Base-by-base conservation (phyloP, 352 stramenopile genomes). In the Globisporangium echinulatum region DNA sequence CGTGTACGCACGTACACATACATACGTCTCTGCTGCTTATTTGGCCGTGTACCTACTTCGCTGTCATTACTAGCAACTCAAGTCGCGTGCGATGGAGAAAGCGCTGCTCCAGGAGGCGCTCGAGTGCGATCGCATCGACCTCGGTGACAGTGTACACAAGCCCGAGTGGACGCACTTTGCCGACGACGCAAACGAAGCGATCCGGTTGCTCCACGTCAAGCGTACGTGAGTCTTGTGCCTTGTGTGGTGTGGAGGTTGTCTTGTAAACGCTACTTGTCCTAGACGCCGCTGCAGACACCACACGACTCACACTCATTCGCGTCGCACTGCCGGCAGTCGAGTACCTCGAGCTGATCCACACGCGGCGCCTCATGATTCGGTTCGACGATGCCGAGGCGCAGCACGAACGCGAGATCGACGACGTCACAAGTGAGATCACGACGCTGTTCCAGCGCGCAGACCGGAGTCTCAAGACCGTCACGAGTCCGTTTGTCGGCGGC, bases 281-380 rank as follows among this genome's bases (percentile, higher is more conserved):
- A 14, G 43, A 6, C 4, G 10, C 25, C 13, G 13, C 48, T 52
- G 15, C 48, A 38, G n/a, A 42, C 10, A 33, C 7, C 46, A 13
- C 14, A 50, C 54, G 19, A 25, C 1, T 40, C 19, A 25, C 25
- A 33, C 11, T 52, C 9, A 44, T 54, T 52, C 6, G 9, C 5
- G 53, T 43, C 10, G 19, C 14, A 9, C 13, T 33, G 48, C 19
- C 25, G 17, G 9, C 40, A 93, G 84, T 93, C 57, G 82, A 92
- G 33, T 93, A 92, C 50, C 70, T 93, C 39, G 79, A 92, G 61
- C 66, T 90, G 49, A 58, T 93, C 25, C 84, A 93, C 63, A 90
- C 80, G 47, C 59, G 82, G 48, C 67, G 84, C 9, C 72, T 93
- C 7, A 92, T 93, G 84, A 88, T 93, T 56, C 78, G 84, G 14